Conservation (phyloP, 176 grass and related monocot genomes). For the Triticum monococcum region DNA sequence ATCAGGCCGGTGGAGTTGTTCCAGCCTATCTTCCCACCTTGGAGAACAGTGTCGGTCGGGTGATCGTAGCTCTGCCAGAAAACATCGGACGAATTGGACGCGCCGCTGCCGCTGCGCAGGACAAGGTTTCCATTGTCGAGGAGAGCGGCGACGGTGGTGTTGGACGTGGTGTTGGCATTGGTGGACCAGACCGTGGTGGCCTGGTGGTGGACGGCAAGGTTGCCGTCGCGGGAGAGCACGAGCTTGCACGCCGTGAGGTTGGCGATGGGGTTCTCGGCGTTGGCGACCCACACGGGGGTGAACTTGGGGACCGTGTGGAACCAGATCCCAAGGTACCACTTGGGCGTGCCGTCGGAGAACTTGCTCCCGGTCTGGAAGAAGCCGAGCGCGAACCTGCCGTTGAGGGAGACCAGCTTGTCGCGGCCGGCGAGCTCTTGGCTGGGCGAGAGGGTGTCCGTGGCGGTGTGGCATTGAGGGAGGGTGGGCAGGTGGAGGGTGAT, state of each 20-base stretch:
- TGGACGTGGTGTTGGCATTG: accelerated
- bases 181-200: background rate
- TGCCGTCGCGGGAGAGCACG: background rate
- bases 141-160: background rate
- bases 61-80: background rate
- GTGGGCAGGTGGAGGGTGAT: background rate
- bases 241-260: background rate
- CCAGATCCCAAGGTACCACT: background rate
- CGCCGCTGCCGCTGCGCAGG: background rate
- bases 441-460: background rate
- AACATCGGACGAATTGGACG: background rate
- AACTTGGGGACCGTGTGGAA: background rate
- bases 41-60: background rate
- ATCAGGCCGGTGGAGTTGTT: background rate
- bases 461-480: background rate
- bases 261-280: background rate
- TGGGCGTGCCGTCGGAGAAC: background rate
- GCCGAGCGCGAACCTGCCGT: conserved; percentile 50
- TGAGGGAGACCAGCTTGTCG: background rate
- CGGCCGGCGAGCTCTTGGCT: background rate
- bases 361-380: conserved; percentile 36
- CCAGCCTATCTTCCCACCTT: background rate
- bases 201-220: background rate
- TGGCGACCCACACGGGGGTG: background rate
- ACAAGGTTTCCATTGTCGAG: background rate